A percentile compares a stretch with the other conserved stretches of the same genome.
These are phyloP conservation scores for Aspergillus puulaauensis DNA, from an alignment of 2,329 filamentous ascomycete species.

Conservation along the genomic window DNA sequence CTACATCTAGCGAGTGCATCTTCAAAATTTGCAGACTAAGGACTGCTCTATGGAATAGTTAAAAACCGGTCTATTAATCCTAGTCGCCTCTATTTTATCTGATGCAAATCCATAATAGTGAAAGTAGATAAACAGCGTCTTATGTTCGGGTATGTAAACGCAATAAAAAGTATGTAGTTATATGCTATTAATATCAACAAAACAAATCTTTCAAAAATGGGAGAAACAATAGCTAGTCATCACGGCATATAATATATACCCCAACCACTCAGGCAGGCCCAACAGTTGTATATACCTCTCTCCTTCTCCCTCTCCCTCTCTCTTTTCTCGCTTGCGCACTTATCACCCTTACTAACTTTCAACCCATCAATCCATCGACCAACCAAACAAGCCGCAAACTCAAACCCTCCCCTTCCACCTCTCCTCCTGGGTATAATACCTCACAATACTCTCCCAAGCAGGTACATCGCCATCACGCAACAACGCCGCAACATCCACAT, in stretches of 20 bases:
- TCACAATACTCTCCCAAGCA: conserved; percentile 47
- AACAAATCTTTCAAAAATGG: background rate
- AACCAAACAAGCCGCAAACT: background rate
- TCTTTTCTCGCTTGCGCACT: background rate
- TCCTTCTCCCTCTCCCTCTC: background rate
- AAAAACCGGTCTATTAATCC: background rate
- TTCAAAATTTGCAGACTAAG: background rate
- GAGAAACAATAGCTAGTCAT: background rate
- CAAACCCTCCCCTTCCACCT: conserved; percentile 32
- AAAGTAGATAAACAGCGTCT: background rate
- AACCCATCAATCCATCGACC: background rate
- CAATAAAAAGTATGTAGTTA: background rate
- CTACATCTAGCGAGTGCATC: conserved; percentile 10
- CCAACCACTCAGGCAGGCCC: background rate
- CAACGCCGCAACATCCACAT: conserved; percentile 49
- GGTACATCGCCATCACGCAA: conserved; percentile 45
- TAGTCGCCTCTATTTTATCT: background rate
- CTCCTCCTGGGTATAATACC: conserved; percentile 49
- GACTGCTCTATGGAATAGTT: background rate
- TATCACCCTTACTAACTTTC: too few relatives aligned
- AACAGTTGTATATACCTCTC: background rate
- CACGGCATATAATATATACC: background rate
- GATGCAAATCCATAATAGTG: background rate
- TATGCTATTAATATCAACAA: background rate
- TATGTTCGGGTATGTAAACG: background rate